Base-by-base conservation (phyloP, 228 moss, liverwort and hornwort species). In the Sphagnum magellanicum region DNA sequence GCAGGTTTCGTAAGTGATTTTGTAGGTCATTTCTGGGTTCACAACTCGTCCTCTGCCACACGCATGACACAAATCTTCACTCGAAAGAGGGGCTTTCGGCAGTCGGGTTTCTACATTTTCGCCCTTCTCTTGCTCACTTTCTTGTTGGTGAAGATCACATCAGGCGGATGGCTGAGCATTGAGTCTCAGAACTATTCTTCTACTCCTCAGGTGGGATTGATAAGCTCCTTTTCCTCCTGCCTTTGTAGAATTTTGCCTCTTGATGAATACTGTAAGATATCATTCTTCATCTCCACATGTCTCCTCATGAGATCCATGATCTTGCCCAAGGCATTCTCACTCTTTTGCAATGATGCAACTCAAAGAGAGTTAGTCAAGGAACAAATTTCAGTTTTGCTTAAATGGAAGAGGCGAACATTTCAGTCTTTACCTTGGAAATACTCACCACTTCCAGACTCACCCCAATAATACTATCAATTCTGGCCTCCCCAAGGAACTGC, bases 121-220 rank as follows among this genome's bases (percentile, higher is more conserved):
- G 81, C 86, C 50, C 71, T 84, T 16, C 73, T 94, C 4, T 83
- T 81, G 49, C 75, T 91, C 76, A 76, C 86, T 68, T 85, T 90
- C 67, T 71, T 91, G 3, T 51, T 94, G 46, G 74, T 94, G 11
- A 91, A 91, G 67, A 77, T 85, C 67, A 76, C 79, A 0, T 82
- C 85, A 4, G 50, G 79, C 8, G 81, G 81, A 4, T 85, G 85
- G 85, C 57, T 85, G 48, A 75, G 77, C 46, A 68, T 79, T 68
- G 77, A 81, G 74, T 74, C 61, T 12, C 73, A 72, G 64, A 61
- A 76, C 48, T 32, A 32, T 32, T 68, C 76, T 72, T 67, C 59
- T 67, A 71, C 73, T 6, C 65, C 69, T 12, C 8, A 55, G 55
- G 55, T 55, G 32, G 32, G 32, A 32, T 32, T 32, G 1, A 15